These are phyloP conservation scores for Monosporascus cannonballus DNA, from an alignment of 2,329 filamentous ascomycete species.

Conservation along the genomic window DNA sequence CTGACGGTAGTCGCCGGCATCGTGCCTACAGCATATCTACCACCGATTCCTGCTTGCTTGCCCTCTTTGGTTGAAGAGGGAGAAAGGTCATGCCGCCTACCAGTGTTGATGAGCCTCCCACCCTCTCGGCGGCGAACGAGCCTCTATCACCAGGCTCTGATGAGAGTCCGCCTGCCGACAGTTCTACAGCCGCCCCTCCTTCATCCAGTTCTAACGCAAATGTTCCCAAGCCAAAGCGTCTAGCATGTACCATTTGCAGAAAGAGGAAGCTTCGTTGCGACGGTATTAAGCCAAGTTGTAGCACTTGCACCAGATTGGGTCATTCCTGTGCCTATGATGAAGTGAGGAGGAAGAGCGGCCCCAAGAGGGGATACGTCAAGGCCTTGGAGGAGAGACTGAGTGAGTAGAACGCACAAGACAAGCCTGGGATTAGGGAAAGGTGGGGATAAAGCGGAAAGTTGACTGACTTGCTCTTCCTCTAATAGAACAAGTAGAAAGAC, in stretches of 20 bases:
- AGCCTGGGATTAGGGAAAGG: not conserved
- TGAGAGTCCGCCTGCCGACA: conserved; percentile 30
- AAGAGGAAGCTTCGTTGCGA: conserved; percentile 91
- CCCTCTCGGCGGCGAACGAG: conserved; percentile 14
- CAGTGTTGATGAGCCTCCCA: conserved; percentile 8
- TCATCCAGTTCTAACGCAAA: conserved; percentile 44
- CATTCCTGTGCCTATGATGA: conserved; percentile 90
- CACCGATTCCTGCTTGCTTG: not conserved
- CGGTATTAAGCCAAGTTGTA: conserved; percentile 76
- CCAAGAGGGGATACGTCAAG: conserved; percentile 92
- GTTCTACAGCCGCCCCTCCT: conserved; percentile 28
- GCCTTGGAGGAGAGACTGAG: conserved; percentile 86
- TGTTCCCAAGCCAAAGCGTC: conserved; percentile 78
- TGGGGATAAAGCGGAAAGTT: conserved; percentile 1
- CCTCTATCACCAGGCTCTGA: conserved; percentile 33
- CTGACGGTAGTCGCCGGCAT: too few species aligned
- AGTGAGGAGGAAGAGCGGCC: conserved; percentile 87
- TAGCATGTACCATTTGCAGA: conserved; percentile 90
- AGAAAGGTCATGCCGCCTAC: conserved; percentile 16
- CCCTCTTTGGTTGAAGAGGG: not conserved
- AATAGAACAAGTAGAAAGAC: conserved; percentile 84
- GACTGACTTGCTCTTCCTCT: conserved; percentile 8
- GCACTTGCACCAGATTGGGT: conserved; percentile 78
- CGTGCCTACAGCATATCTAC: too few species aligned
- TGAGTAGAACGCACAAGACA: conserved; percentile 39